These are phyloP conservation scores for Entamoeba histolytica DNA, from an alignment of 208 protist species.

Conservation along the genomic window DNA sequence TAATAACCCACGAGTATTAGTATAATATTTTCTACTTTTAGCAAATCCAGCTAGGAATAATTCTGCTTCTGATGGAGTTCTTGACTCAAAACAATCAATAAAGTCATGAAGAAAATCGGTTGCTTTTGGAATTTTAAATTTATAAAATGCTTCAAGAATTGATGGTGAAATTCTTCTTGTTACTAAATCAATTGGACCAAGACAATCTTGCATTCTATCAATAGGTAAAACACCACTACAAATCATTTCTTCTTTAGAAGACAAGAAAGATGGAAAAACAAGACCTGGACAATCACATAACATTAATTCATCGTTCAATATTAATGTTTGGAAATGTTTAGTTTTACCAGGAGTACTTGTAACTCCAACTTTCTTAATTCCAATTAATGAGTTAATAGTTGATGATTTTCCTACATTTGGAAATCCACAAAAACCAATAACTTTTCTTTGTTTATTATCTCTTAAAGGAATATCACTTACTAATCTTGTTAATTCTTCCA, in stretches of 20 bases:
- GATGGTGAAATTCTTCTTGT: background rate
- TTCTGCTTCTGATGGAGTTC: background rate
- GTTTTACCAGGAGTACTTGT: conserved; percentile 22
- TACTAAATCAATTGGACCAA: background rate
- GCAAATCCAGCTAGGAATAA: background rate
- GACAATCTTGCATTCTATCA: conserved; percentile 2
- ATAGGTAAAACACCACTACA: conserved; percentile 5
- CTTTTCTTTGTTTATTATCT: background rate
- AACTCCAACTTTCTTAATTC: background rate
- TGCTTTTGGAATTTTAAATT: background rate
- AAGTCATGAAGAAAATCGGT: background rate
- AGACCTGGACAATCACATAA: conserved; percentile 22
- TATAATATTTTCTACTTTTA: background rate
- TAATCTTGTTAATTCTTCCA: background rate
- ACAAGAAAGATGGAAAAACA: conserved; percentile 11
- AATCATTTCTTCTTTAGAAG: background rate
- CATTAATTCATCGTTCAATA: background rate
- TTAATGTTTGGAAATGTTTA: conserved; percentile 23
- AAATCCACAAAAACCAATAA: conserved; percentile 10
- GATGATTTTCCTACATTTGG: conserved; percentile 24
- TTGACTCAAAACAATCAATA: background rate
- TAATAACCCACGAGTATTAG: background rate
- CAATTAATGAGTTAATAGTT: conserved; percentile 9
- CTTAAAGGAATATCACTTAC: background rate
- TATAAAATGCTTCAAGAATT: background rate